Percentiles rank a stretch among this genome's conserved stretches.
These are phyloP conservation scores for Alternaria consortialis DNA, from an alignment of 2,329 filamentous ascomycete species.

Conservation along the genomic window DNA sequence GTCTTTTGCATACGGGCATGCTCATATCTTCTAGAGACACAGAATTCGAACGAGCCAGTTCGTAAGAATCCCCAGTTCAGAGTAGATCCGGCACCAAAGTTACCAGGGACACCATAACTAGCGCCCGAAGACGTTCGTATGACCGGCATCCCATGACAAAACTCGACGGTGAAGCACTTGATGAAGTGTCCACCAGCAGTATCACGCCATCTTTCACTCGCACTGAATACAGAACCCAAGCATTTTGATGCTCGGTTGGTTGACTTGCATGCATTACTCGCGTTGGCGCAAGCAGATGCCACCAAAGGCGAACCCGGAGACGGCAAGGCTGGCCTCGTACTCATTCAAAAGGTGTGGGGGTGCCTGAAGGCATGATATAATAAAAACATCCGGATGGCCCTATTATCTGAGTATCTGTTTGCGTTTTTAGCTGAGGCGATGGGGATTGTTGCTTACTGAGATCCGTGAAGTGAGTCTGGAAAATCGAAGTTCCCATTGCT, in stretches of 20 bases:
- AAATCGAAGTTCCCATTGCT: not conserved
- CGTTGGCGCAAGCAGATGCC: not conserved
- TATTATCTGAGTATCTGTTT: not conserved
- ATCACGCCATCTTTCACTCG: constrained; percentile 2
- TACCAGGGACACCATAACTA: too few species aligned
- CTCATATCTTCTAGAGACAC: too few species aligned
- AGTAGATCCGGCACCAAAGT: too few species aligned
- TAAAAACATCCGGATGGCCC: not conserved
- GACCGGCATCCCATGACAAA: too few species aligned
- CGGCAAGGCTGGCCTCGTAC: not conserved
- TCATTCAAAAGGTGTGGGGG: not conserved
- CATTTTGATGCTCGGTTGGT: not conserved
- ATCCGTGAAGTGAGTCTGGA: not conserved
- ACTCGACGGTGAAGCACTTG: not conserved
- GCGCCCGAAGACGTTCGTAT: too few species aligned
- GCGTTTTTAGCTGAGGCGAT: not conserved
- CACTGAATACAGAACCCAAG: not conserved
- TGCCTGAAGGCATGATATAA: not conserved
- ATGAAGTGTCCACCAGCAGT: not conserved
- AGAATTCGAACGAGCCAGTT: too few species aligned
- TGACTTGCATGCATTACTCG: not conserved
- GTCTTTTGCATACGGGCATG: too few species aligned
- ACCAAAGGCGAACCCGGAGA: not conserved
- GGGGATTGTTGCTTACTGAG: not conserved
- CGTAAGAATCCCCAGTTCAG: too few species aligned